Conservation (phyloP, 2,329 filamentous ascomycete species). For the Metarhizium sp. region DNA sequence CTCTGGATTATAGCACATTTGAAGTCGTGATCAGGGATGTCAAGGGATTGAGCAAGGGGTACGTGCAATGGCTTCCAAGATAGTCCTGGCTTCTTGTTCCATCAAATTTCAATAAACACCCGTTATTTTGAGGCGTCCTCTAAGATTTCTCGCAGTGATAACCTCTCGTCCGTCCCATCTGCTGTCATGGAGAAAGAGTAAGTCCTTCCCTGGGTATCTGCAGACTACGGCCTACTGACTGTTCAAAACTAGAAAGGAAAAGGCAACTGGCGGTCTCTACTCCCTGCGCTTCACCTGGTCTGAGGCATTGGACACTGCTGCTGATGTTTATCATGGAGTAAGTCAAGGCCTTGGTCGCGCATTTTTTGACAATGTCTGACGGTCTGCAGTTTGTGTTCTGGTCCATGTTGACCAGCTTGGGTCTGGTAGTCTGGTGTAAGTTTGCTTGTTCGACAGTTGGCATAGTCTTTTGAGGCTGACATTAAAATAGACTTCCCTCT, state of each 20-base stretch:
- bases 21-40: slow-evolving; percentile 84
- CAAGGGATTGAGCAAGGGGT: slow-evolving; percentile 91
- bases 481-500: slow-evolving; percentile 68
- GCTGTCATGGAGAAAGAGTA: slow-evolving; percentile 64
- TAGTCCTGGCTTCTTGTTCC: slow-evolving; percentile 42
- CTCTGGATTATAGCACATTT: slow-evolving; percentile 81
- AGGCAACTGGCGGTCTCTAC: slow-evolving; percentile 61
- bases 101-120: slow-evolving; percentile 21
- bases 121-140: slow-evolving; percentile 22
- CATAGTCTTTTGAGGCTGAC: background rate
- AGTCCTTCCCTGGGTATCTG: slow-evolving; percentile 23
- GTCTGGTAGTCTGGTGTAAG: slow-evolving; percentile 88
- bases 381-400: slow-evolving; percentile 74
- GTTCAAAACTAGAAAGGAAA: slow-evolving; percentile 54
- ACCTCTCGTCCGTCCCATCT: slow-evolving; percentile 34
- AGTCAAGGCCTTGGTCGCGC: slow-evolving; percentile 19
- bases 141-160: slow-evolving; percentile 38
- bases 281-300: slow-evolving; percentile 62
- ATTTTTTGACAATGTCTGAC: slow-evolving; percentile 11
- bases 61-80: slow-evolving; percentile 91
- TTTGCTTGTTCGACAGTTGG: slow-evolving; percentile 13
- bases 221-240: slow-evolving; percentile 11
- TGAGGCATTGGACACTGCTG: slow-evolving; percentile 68
- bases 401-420: slow-evolving; percentile 85
- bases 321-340: slow-evolving; percentile 88